Evolutionary conservation across 306 rosid species (phyloP), one percentile per base, ranked within the genome.

Genomic region (apple (Malus domestica)): DNA sequence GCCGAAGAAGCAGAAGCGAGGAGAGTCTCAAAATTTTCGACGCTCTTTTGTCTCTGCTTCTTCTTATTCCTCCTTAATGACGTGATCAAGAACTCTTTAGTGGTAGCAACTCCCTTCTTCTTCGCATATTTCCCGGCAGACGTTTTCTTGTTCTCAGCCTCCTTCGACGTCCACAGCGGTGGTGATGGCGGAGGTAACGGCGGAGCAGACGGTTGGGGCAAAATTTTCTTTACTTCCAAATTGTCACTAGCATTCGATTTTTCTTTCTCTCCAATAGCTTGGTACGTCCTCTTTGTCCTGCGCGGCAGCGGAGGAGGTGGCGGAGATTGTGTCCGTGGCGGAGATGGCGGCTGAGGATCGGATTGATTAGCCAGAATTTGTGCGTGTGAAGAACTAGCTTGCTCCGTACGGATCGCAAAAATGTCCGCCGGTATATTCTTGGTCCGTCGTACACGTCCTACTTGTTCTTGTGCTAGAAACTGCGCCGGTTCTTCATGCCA

Each of bases 41-140:
- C 73, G 70, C 91, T 93, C 71, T 57, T 85, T 25, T 88, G 86
- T 40, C 91, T 88, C 10, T 84, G 90, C 76, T 86, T 84, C 87
- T 89, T 89, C 87, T 83, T 91, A 82, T 79, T 91, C 63, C 86
- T 80, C 82, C 79, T 84, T 5, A 78, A 75, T 33, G 92, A 60
- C 5, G 78, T 77, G 74, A 63, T 76, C 70, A 87, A 77, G 73
- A 89, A 84, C 55, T 84, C 96, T 76, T 91, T 91, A 11, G 90
- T 79, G 25, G 88, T 66, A 35, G 49, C 71, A 27, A 81, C 78
- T 38, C 74, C 82, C 76, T 83, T 84, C 78, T 76, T 90, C 71
- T 77, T 86, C 78, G 80, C 86, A 72, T 69, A 73, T 42, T 62
- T 80, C 40, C 65, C 70, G 32, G 68, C 68, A 3, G 44, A 32